Conservation (phyloP, 257 asterid species). For the Ocimum tenuiflorum region DNA sequence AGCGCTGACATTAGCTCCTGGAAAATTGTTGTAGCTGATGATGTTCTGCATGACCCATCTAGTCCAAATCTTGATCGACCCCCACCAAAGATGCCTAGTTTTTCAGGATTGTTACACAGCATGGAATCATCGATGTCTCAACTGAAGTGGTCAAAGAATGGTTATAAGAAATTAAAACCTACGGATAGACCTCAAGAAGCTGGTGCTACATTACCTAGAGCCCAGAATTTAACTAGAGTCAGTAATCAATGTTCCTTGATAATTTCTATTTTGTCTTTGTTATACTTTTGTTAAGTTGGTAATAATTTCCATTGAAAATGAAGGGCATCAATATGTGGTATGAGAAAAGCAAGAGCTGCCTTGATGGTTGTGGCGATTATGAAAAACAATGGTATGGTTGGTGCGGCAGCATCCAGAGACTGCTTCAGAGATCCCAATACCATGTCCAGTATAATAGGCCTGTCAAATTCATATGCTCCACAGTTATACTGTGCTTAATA, state of each 20-base stretch:
- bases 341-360: slow-evolving; percentile 65
- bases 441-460: slow-evolving; percentile 74
- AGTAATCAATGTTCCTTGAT: slow-evolving; percentile 20
- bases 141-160: slow-evolving; percentile 68
- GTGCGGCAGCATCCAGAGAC: slow-evolving; percentile 76
- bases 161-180: slow-evolving; percentile 61
- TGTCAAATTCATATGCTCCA: slow-evolving; percentile 45
- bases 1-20: slow-evolving; percentile 77
- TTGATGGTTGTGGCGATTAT: slow-evolving; percentile 57
- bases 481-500: slow-evolving; percentile 53
- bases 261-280: background rate
- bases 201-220: slow-evolving; percentile 38
- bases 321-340: slow-evolving; percentile 50
- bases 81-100: slow-evolving; percentile 68
- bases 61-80: slow-evolving; percentile 36
- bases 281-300: slow-evolving; percentile 7
- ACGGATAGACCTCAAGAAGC: slow-evolving; percentile 46
- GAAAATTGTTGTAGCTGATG: slow-evolving; percentile 58
- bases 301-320: slow-evolving; percentile 14
- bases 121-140: slow-evolving; percentile 63
- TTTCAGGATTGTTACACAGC: slow-evolving; percentile 60
- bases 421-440: slow-evolving; percentile 85
- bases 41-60: slow-evolving; percentile 31
- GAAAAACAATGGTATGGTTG: slow-evolving; percentile 71
- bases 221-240: slow-evolving; percentile 57